phyloP scores from a whole-genome alignment of 202 grass and related monocot genomes.

The Musa balbisiana region DNA sequence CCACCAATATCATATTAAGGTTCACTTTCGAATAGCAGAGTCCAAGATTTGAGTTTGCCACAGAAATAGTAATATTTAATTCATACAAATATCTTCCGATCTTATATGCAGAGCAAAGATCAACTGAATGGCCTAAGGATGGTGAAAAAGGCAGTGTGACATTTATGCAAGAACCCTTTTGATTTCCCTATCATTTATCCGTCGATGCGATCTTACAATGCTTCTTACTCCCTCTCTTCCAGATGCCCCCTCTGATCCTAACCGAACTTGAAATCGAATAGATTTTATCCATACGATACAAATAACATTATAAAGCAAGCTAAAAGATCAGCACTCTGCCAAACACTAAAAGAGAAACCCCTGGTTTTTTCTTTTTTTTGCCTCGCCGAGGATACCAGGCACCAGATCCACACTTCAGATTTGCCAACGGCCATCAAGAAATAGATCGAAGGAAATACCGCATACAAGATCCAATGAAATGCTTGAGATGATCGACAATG shows the following conservation, averaged over 20 bases:
- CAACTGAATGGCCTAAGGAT: slow-evolving; percentile 34
- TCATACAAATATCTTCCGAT: slow-evolving; percentile 26
- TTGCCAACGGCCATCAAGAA: not conserved
- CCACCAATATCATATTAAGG: not conserved
- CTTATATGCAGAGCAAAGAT: slow-evolving; percentile 62
- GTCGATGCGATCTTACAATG: slow-evolving; percentile 68
- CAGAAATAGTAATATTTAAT: not conserved
- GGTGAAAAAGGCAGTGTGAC: slow-evolving; percentile 42
- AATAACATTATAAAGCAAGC: not conserved
- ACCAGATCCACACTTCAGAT: too few species aligned
- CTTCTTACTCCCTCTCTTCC: slow-evolving; percentile 52
- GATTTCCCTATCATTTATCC: slow-evolving; percentile 55
- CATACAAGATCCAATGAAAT: too few species aligned
- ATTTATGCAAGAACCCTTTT: slow-evolving; percentile 94
- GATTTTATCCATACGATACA: not conserved
- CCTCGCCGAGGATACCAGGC: too few species aligned
- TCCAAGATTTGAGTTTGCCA: not conserved
- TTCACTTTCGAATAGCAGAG: not conserved
- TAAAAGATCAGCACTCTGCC: not conserved
- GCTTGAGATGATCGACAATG: not conserved
- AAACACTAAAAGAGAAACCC: not conserved
- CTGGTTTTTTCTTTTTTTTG: not conserved
- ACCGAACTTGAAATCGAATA: slow-evolving; percentile 8
- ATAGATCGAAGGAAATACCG: not conserved
- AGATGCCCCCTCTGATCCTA: not conserved